phyloP scores from a whole-genome alignment of 1,284 basidiomycete genomes.

The Bondarzewia mesenterica region DNA sequence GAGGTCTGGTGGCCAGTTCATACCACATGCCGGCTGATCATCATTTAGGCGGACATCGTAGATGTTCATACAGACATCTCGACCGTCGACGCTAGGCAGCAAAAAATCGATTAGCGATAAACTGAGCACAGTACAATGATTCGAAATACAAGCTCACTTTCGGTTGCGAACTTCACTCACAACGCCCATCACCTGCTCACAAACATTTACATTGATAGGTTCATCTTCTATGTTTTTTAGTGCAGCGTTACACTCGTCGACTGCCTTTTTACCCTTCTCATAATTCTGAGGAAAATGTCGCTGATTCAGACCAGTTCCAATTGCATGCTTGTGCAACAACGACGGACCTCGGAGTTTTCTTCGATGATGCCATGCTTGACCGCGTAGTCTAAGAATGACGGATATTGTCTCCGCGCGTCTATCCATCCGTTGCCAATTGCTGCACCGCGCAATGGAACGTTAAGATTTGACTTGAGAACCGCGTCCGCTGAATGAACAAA shows the following conservation, averaged over 20 bases:
- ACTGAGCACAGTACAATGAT: background rate
- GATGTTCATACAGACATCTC: conserved; percentile 80
- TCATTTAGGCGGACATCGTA: conserved; percentile 93
- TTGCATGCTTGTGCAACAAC: conserved; percentile 3
- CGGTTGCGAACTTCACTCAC: conserved; percentile 49
- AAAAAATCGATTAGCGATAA: background rate
- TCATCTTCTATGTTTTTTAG: conserved; percentile 41
- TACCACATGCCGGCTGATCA: conserved; percentile 82
- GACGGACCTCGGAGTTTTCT: conserved; percentile 57
- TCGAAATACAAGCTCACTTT: background rate
- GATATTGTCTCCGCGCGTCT: conserved; percentile 84
- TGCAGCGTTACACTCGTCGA: conserved; percentile 56
- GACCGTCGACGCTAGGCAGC: conserved; percentile 54
- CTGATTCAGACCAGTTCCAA: background rate
- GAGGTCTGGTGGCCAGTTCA: conserved; percentile 98
- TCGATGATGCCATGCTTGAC: conserved; percentile 76
- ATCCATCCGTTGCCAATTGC: conserved; percentile 99
- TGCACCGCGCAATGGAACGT: conserved; percentile 63
- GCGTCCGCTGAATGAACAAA: conserved; percentile 54
- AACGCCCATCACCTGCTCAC: conserved; percentile 57
- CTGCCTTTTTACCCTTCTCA: conserved; percentile 51
- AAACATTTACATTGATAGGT: conserved; percentile 58
- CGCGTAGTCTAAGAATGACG: conserved; percentile 84
- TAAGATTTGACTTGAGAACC: conserved; percentile 57
- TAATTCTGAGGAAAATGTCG: conserved; percentile 39